Evolutionary conservation across 495 filamentous ascomycete genomes (phyloP).

Genomic region (Xylaria bambusicola): DNA sequence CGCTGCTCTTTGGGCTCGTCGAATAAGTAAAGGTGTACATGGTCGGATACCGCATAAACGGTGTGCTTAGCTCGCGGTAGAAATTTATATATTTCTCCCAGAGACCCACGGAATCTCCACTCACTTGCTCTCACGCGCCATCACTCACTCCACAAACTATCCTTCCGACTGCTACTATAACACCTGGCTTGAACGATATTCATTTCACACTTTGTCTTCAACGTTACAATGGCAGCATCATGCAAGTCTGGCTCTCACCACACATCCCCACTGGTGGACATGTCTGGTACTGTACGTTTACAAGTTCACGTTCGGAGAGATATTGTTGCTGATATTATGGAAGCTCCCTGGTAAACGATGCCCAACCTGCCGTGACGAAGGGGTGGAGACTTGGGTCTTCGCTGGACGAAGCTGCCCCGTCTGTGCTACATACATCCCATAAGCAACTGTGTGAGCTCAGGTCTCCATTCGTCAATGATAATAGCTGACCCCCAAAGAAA

Average conservation of each 20-base stretch:
- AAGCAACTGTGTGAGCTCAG: background rate
- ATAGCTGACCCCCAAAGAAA: background rate
- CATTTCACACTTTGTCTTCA: background rate
- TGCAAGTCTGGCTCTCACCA: constrained; percentile 5
- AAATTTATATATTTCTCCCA: constrained; percentile 10
- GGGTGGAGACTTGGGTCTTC: constrained; percentile 16
- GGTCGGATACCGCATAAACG: too few species aligned
- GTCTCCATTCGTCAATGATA: background rate
- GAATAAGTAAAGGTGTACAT: background rate
- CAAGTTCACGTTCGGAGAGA: too few species aligned
- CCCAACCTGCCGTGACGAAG: constrained; percentile 15
- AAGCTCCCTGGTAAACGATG: constrained; percentile 18
- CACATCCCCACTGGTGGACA: constrained; percentile 7
- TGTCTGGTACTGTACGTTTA: constrained; percentile 15
- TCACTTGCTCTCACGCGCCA: too few species aligned
- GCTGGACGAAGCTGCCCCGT: constrained; percentile 19
- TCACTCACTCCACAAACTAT: background rate
- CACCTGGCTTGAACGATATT: background rate
- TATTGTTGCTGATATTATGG: background rate
- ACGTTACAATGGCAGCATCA: constrained; percentile 5
- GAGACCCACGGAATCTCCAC: background rate
- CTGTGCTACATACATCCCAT: constrained; percentile 18
- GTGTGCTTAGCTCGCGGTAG: background rate
- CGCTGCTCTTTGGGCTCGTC: constrained; percentile 1
- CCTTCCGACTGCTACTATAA: background rate